Conservation (phyloP, 108 stramenopile species). For the Epithemia pelagica region DNA sequence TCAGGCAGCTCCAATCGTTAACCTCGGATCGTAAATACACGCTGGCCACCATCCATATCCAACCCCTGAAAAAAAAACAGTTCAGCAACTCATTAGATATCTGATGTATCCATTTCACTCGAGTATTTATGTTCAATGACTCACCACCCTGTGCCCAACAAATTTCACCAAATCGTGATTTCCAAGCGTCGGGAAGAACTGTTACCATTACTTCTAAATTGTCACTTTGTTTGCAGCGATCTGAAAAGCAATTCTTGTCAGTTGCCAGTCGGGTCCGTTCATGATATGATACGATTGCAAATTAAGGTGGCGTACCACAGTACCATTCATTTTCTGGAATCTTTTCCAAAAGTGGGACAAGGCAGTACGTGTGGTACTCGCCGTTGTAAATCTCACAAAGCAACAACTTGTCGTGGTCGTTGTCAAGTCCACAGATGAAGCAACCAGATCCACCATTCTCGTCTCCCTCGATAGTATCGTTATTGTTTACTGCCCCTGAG, state of each 20-base stretch:
- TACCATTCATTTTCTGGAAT: constrained; percentile 61
- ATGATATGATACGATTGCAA: not conserved
- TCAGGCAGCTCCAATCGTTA: constrained; percentile 69
- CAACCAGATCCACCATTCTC: constrained; percentile 34
- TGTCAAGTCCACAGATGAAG: constrained; percentile 52
- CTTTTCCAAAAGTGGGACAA: constrained; percentile 38
- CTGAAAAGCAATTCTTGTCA: not conserved
- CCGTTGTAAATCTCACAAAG: constrained; percentile 75
- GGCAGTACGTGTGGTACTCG: constrained; percentile 79
- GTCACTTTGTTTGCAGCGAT: not conserved
- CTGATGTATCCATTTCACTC: too few relatives aligned
- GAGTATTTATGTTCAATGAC: too few relatives aligned
- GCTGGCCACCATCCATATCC: constrained; percentile 68
- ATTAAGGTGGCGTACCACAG: constrained; percentile 38
- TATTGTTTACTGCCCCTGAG: not conserved
- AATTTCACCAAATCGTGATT: constrained; percentile 64
- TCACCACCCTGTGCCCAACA: constrained; percentile 67
- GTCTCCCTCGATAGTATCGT: not conserved
- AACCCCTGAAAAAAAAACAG: too few relatives aligned
- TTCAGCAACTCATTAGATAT: too few relatives aligned
- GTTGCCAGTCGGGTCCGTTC: not conserved
- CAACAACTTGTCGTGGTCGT: constrained; percentile 73
- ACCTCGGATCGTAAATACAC: constrained; percentile 53
- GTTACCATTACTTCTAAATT: constrained; percentile 1
- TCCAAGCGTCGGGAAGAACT: constrained; percentile 32